phyloP scores from a whole-genome alignment of 1,139 yeast species.

The Sugiyamaella castrensis region DNA sequence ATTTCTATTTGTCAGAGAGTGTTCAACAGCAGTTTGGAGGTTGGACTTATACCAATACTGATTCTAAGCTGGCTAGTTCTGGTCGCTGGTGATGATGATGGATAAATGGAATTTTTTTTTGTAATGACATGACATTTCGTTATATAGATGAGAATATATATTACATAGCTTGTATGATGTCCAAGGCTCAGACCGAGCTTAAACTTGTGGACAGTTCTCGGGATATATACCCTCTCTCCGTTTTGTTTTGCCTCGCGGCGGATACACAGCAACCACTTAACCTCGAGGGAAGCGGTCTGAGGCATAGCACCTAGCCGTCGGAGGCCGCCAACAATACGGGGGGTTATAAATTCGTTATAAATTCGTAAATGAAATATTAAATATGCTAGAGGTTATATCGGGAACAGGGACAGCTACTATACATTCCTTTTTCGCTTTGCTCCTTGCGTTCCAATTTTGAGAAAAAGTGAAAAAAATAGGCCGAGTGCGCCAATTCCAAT shows the following conservation, averaged over 20 bases:
- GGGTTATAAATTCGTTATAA: too few species aligned
- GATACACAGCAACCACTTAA: too few species aligned
- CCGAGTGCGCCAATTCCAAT: conserved; percentile 39
- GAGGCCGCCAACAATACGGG: too few species aligned
- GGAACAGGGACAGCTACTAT: not conserved
- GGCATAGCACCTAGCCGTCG: conserved; percentile 3
- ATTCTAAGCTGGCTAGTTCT: conserved; percentile 27
- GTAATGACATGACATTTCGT: too few species aligned
- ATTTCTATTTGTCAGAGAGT: conserved; percentile 57
- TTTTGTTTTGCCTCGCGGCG: too few species aligned
- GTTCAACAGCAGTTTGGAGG: conserved; percentile 98
- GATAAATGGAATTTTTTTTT: too few species aligned
- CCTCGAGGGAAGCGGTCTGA: too few species aligned
- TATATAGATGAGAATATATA: too few species aligned
- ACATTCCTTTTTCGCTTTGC: conserved; percentile 7
- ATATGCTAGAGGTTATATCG: not conserved
- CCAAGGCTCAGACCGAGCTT: too few species aligned
- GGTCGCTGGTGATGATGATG: conserved; percentile 23
- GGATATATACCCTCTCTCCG: too few species aligned
- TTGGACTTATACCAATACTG: conserved; percentile 81
- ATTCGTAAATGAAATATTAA: too few species aligned
- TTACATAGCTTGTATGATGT: too few species aligned
- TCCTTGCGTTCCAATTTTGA: conserved; percentile 40
- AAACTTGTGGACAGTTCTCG: conserved; percentile 2
- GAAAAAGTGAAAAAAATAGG: conserved; percentile 36